Conservation (phyloP, 257 asterid genomes). For the Mitragyna speciosa region DNA sequence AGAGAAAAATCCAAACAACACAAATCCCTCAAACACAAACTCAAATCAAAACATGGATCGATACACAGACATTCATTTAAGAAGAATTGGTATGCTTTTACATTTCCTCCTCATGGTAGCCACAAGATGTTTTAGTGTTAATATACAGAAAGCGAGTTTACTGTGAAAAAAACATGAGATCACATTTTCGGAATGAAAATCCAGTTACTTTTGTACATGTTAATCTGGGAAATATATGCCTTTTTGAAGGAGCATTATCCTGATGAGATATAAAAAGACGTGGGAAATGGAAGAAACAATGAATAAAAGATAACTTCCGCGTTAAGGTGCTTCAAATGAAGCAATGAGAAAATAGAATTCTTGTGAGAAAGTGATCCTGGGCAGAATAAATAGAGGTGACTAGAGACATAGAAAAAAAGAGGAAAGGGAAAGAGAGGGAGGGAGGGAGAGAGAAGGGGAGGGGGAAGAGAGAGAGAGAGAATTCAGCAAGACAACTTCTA, state of each 20-base stretch:
- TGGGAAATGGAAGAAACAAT: neutral
- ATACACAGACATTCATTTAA: conserved; percentile 68
- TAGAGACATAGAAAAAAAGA: too few species aligned
- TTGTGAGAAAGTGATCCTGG: neutral
- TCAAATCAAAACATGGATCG: conserved; percentile 63
- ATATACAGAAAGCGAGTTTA: neutral
- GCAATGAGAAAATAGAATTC: neutral
- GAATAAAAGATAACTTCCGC: neutral
- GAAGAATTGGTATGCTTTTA: conserved; percentile 60
- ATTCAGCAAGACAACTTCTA: neutral
- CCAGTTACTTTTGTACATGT: neutral
- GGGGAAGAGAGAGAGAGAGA: too few species aligned
- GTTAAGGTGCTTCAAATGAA: too few species aligned
- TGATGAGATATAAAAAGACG: neutral
- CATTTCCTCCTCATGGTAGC: neutral
- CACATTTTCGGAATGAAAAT: neutral
- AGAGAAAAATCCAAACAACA: conserved; percentile 51
- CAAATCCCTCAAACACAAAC: conserved; percentile 23
- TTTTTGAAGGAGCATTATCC: neutral
- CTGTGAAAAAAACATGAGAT: neutral
- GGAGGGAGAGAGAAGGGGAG: too few species aligned
- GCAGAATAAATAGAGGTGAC: neutral
- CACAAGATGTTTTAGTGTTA: neutral
- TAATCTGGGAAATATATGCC: neutral
- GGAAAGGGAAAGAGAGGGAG: neutral